Percentiles rank a stretch among this genome's conserved stretches.
These are phyloP conservation scores for Arctium lappa DNA, from an alignment of 129 eudicot species.

Conservation along the genomic window DNA sequence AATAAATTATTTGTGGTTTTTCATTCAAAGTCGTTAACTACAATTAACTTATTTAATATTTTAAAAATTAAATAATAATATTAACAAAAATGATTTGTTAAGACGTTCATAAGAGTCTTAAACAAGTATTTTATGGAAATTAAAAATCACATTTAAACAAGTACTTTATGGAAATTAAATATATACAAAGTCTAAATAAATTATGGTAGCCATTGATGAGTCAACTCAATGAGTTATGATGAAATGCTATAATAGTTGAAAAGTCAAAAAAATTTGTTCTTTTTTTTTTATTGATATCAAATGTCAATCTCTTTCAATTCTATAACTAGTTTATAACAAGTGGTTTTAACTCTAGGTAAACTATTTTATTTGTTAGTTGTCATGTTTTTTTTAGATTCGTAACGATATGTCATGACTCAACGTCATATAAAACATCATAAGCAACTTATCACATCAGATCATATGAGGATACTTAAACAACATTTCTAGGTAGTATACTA, in stretches of 20 bases:
- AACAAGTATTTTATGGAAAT: too few species aligned
- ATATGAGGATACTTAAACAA: too few species aligned
- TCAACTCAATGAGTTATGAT: not conserved
- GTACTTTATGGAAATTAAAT: not conserved
- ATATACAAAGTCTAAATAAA: not conserved
- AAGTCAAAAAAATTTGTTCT: too few species aligned
- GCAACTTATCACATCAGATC: too few species aligned
- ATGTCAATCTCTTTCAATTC: not conserved
- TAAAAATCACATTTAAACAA: not conserved
- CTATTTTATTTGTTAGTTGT: too few species aligned
- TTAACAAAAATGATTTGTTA: not conserved
- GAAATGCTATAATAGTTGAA: not conserved
- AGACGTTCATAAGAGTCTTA: not conserved
- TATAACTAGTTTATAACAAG: not conserved
- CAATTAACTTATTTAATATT: not conserved
- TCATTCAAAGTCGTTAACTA: not conserved
- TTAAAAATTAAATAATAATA: not conserved
- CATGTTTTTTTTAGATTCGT: not conserved
- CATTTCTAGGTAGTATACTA: too few species aligned
- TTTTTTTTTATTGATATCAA: too few species aligned
- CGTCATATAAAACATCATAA: too few species aligned
- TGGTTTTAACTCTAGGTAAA: not conserved
- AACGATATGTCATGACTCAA: not conserved
- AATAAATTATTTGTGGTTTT: not conserved
- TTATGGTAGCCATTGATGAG: not conserved